These are phyloP conservation scores for Penicillium canariense DNA, from an alignment of 495 filamentous ascomycete genomes.

Conservation along the genomic window DNA sequence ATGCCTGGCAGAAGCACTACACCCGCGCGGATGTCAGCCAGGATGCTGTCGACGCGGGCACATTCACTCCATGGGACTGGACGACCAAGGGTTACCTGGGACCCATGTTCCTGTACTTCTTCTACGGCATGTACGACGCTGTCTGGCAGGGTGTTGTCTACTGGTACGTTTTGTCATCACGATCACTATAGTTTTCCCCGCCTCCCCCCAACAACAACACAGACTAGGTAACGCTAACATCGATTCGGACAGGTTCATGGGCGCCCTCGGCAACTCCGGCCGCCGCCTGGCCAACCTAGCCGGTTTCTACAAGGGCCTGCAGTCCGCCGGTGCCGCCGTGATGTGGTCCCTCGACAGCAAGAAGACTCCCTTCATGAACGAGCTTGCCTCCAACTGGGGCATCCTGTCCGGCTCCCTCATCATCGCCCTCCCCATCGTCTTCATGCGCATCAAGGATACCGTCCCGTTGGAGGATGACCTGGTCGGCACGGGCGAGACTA, in stretches of 20 bases:
- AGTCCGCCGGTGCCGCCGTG: constrained; percentile 79
- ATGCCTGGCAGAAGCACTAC: constrained; percentile 49
- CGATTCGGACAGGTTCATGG: constrained; percentile 64
- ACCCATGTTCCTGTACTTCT: constrained; percentile 55
- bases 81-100: constrained; percentile 38
- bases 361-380: constrained; percentile 55
- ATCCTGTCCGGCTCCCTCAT: constrained; percentile 66
- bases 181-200: neutral
- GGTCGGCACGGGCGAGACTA: constrained; percentile 71
- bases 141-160: constrained; percentile 72
- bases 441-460: constrained; percentile 67
- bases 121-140: constrained; percentile 53
- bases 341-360: constrained; percentile 73
- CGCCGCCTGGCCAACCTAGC: constrained; percentile 86
- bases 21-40: constrained; percentile 30
- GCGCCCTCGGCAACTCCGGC: constrained; percentile 82
- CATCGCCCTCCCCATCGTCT: constrained; percentile 69
- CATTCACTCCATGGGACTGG: constrained; percentile 41
- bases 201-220: neutral
- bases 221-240: constrained; percentile 5
- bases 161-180: constrained; percentile 55
- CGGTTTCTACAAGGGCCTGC: constrained; percentile 91
- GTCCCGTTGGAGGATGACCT: constrained; percentile 72
- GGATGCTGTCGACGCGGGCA: constrained; percentile 5
- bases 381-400: constrained; percentile 57